Conservation (phyloP, 2,329 filamentous ascomycete species). For the Fusarium goolgardi region DNA sequence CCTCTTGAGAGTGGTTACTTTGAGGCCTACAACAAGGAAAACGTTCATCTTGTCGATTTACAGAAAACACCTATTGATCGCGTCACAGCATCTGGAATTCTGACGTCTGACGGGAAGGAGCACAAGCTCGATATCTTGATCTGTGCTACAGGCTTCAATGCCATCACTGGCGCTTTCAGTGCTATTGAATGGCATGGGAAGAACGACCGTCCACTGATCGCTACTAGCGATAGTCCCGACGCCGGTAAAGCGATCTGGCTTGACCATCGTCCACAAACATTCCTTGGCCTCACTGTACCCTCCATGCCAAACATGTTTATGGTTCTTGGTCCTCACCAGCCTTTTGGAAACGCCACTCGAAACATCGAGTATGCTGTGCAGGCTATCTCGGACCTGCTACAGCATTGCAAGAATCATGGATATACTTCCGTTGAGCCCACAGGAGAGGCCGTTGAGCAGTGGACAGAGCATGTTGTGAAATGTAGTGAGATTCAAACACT, state of each 20-base stretch:
- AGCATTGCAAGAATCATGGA: conserved; percentile 22
- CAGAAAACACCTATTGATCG: conserved; percentile 20
- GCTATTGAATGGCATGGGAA: conserved; percentile 34
- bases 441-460: conserved; percentile 25
- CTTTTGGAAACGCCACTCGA: conserved; percentile 33
- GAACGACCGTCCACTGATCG: conserved; percentile 18
- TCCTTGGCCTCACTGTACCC: conserved; percentile 12
- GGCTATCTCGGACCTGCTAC: conserved; percentile 19
- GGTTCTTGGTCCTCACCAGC: conserved; percentile 38
- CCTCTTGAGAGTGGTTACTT: conserved; percentile 41
- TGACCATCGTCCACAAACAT: conserved; percentile 26
- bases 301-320: conserved; percentile 44
- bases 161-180: conserved; percentile 33
- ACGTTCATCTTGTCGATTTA: conserved; percentile 32
- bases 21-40: conserved; percentile 29
- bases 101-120: conserved; percentile 13
- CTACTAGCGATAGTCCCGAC: conserved; percentile 12
- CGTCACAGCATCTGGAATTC: conserved; percentile 10
- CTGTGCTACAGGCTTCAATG: conserved; percentile 37
- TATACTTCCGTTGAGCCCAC: conserved; percentile 25
- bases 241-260: conserved; percentile 33
- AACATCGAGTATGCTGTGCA: conserved; percentile 26
- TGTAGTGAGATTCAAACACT: conserved; percentile 56
- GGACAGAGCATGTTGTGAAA: conserved; percentile 58
- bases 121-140: conserved; percentile 35